Evolutionary conservation across 805 yeast genomes (phyloP).

Genomic region (Candida mattraensis): DNA sequence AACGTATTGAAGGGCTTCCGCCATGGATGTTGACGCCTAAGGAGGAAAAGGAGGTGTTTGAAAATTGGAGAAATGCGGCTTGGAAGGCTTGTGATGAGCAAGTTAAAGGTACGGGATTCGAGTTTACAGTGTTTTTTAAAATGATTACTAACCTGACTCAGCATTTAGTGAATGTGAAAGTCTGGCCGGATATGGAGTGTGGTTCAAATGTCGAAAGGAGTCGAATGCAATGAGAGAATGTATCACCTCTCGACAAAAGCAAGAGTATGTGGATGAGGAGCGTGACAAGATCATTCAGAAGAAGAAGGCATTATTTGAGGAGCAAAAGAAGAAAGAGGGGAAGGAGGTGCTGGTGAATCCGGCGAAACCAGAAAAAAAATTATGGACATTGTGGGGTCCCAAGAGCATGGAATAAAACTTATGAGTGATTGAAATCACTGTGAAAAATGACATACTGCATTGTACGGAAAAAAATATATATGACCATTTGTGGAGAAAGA

Average conservation of each 20-base stretch:
- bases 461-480: no score
- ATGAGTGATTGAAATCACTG: no score
- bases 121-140: background rate
- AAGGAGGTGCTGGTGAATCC: no score
- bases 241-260: constrained; percentile 57
- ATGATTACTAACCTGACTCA: constrained; percentile 10
- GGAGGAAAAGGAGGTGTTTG: constrained; percentile 72
- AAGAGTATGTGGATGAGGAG: constrained; percentile 66
- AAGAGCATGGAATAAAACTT: no score
- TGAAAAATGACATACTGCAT: no score
- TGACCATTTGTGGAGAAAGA: constrained; percentile 2
- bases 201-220: constrained; percentile 62
- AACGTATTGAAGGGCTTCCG: constrained; percentile 48
- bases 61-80: constrained; percentile 65
- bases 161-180: constrained; percentile 68
- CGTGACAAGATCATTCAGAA: constrained; percentile 62
- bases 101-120: constrained; percentile 50
- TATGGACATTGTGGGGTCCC: no score
- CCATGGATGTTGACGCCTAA: constrained; percentile 74
- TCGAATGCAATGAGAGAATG: constrained; percentile 63
- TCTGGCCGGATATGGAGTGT: constrained; percentile 59
- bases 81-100: constrained; percentile 65
- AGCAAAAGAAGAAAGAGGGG: constrained; percentile 14
- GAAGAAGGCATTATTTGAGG: constrained; percentile 45
- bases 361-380: background rate